Conservation (phyloP, 768 basidiomycete genomes). For the Rhodotorula kratochvilovae region DNA sequence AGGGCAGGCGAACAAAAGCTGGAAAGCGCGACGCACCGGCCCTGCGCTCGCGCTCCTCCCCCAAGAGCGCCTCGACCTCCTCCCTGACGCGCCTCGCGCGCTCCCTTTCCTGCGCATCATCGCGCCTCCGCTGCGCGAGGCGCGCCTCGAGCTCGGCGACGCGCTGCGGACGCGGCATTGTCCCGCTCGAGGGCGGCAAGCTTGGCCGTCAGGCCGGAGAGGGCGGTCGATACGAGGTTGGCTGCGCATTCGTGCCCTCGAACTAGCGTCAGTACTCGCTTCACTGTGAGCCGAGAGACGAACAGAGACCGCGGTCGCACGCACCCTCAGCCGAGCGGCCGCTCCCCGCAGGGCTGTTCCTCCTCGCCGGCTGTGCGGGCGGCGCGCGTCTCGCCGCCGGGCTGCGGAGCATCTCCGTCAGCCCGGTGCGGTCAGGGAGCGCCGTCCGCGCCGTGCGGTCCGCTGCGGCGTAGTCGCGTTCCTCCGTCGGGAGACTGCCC, state of each 20-base stretch:
- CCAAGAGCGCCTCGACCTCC: slow-evolving; percentile 23
- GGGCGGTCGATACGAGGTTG: slow-evolving; percentile 23
- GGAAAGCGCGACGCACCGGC: background rate
- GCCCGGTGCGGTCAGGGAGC: slow-evolving; percentile 41
- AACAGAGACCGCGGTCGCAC: background rate
- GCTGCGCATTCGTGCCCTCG: slow-evolving; percentile 13
- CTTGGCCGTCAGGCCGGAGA: slow-evolving; percentile 17
- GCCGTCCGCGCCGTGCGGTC: background rate
- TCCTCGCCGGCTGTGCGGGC: background rate
- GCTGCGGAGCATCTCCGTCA: slow-evolving; percentile 40
- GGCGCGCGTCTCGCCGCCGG: slow-evolving; percentile 1
- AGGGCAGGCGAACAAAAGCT: background rate
- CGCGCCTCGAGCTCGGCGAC: slow-evolving; percentile 39
- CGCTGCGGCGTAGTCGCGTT: background rate
- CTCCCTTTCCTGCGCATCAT: background rate
- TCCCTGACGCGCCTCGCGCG: slow-evolving; percentile 8
- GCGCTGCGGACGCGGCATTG: slow-evolving; percentile 31
- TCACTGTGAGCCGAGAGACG: no score
- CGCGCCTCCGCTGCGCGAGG: slow-evolving; percentile 1
- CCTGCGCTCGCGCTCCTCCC: slow-evolving; percentile 5
- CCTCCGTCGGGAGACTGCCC: background rate
- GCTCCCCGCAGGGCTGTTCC: background rate
- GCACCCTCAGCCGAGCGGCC: slow-evolving; percentile 16
- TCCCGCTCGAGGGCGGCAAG: slow-evolving; percentile 36
- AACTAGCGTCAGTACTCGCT: no score